Percentiles rank a stretch among this genome's conserved stretches.
Conservation (phyloP, 176 grass and related monocot genomes). For the Triticum dicoccoides region DNA sequence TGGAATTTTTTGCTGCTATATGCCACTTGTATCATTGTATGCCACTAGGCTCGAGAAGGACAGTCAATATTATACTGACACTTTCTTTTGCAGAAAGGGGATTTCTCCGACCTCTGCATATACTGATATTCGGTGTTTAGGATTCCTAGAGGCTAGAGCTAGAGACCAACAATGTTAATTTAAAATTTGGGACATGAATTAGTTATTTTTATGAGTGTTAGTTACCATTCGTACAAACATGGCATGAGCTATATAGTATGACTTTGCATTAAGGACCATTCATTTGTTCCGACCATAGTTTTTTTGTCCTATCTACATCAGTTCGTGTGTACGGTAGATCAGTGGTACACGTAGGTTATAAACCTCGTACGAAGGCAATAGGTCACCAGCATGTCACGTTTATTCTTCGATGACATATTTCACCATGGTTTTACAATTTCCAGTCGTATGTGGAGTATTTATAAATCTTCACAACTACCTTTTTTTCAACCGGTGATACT, state of each 20-base stretch:
- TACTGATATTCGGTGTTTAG: neutral
- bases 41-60: neutral
- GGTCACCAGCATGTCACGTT: neutral
- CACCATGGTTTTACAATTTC: neutral
- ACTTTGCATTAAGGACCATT: no score
- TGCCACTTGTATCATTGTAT: neutral
- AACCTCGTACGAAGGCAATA: neutral
- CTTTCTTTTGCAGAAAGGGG: neutral
- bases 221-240: no score
- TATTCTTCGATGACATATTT: neutral
- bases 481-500: no score
- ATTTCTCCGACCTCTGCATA: neutral
- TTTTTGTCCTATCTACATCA: no score
- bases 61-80: neutral
- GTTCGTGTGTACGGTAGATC: neutral
- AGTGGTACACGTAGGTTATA: neutral
- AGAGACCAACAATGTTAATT: no score
- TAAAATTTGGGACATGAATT: neutral
- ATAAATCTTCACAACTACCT: neutral
- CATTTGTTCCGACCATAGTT: neutral
- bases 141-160: no score
- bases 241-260: no score
- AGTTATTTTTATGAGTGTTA: neutral
- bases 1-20: conserved; percentile 15
- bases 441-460: neutral